Evolutionary conservation across 2,329 filamentous ascomycete species (phyloP).

Genomic region (Fusarium devonianum): DNA sequence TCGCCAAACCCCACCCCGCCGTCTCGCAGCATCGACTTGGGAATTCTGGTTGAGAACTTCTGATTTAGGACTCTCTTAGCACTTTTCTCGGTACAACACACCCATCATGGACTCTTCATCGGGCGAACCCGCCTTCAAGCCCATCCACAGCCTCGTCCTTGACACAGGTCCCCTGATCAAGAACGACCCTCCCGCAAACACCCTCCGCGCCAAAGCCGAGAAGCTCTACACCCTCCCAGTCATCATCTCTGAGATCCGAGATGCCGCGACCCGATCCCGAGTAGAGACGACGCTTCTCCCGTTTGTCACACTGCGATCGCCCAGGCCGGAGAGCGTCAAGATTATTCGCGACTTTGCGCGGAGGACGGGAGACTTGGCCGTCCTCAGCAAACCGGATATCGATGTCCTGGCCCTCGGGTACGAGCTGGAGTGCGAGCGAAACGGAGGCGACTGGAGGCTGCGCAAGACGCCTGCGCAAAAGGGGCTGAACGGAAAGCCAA

Average conservation of each 20-base stretch:
- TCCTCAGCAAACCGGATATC: conserved; percentile 88
- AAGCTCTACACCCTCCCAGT: conserved; percentile 82
- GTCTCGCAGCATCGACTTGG: no score
- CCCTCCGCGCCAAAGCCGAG: conserved; percentile 79
- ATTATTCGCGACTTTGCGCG: conserved; percentile 85
- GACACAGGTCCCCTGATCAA: conserved; percentile 94
- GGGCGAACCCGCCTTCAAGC: conserved; percentile 56
- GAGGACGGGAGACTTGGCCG: conserved; percentile 86
- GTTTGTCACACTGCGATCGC: conserved; percentile 80
- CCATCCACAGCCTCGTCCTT: conserved; percentile 83
- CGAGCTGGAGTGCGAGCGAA: conserved; percentile 90
- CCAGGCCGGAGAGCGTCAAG: conserved; percentile 77
- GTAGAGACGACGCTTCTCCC: conserved; percentile 86
- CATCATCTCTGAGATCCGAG: conserved; percentile 87
- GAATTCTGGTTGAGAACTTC: conserved; percentile 5
- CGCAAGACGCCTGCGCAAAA: conserved; percentile 82
- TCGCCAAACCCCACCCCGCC: conserved; percentile 30
- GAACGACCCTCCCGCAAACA: conserved; percentile 86
- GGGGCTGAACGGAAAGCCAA: conserved; percentile 72
- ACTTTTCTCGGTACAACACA: neutral
- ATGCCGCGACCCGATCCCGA: conserved; percentile 79
- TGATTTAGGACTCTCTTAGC: neutral
- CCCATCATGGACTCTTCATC: conserved; percentile 36
- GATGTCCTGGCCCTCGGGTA: conserved; percentile 90
- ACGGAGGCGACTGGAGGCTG: conserved; percentile 87